phyloP scores from a whole-genome alignment of 345 rosid species.

The Eucalyptus decipiens region DNA sequence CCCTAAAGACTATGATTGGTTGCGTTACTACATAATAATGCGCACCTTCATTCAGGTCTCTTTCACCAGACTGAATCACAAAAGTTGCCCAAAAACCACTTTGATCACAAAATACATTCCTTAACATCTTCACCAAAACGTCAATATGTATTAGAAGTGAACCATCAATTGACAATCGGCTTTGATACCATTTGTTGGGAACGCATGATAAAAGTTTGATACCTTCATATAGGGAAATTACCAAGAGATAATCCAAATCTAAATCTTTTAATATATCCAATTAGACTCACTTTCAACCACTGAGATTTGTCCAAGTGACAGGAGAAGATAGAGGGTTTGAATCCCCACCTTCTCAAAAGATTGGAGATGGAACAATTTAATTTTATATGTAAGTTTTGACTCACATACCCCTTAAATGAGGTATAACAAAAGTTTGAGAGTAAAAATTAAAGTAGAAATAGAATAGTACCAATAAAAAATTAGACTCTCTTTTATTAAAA shows the following conservation, averaged over 20 bases:
- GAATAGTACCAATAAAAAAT: rapidly evolving
- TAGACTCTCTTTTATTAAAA: rapidly evolving
- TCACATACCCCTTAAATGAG: rapidly evolving
- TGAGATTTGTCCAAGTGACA: rapidly evolving
- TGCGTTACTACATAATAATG: rapidly evolving
- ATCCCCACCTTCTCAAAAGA: rapidly evolving
- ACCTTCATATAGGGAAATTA: neutral
- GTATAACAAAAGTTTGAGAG: rapidly evolving
- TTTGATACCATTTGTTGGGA: neutral
- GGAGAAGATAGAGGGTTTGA: rapidly evolving
- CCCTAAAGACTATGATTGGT: too few species aligned
- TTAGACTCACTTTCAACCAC: rapidly evolving
- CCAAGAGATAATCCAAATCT: neutral
- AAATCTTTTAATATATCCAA: too few species aligned
- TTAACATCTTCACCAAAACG: neutral
- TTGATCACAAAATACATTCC: neutral
- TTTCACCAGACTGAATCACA: rapidly evolving
- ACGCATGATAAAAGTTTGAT: rapidly evolving
- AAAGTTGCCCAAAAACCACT: neutral
- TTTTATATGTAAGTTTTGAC: rapidly evolving
- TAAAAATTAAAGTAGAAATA: rapidly evolving
- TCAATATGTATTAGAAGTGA: neutral
- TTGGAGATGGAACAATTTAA: rapidly evolving
- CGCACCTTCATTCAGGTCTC: neutral
- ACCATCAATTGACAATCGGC: rapidly evolving